phyloP scores from a whole-genome alignment of 1,284 basidiomycete genomes.

The Rhodotorula sp. region DNA sequence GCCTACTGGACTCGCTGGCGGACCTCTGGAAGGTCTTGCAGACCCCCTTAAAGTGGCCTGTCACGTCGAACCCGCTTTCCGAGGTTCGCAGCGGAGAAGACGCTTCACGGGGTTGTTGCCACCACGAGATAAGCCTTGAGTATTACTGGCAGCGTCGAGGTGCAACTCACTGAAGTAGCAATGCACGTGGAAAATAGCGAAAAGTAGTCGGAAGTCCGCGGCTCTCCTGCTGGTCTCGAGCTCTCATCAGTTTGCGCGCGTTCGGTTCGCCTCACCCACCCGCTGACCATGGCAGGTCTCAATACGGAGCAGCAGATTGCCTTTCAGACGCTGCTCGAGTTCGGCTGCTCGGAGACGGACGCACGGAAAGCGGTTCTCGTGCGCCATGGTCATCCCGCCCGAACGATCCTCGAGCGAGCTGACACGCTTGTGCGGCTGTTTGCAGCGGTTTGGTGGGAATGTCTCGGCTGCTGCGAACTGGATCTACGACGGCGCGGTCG shows the following conservation, averaged over 20 bases:
- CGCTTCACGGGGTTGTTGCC: background rate
- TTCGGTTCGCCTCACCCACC: background rate
- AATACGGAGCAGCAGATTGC: background rate
- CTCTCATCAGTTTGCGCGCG: background rate
- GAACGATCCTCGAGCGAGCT: background rate
- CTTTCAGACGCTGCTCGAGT: background rate
- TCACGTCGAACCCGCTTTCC: no score
- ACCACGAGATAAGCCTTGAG: no score
- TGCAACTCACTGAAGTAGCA: no score
- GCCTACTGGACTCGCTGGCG: no score
- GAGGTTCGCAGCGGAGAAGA: no score
- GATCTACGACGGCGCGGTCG: slow-evolving; percentile 6
- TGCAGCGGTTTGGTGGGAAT: slow-evolving; percentile 12
- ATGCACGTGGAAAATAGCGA: no score
- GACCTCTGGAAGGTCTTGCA: background rate
- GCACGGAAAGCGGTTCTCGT: slow-evolving; percentile 6
- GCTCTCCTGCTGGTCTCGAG: background rate
- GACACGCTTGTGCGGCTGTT: background rate
- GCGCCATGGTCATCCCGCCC: background rate
- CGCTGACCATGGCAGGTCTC: background rate
- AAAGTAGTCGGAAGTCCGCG: no score
- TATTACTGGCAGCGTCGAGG: no score
- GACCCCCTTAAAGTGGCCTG: no score
- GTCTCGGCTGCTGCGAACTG: slow-evolving; percentile 11
- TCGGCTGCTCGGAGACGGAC: slow-evolving; percentile 10